Conservation (phyloP, 805 yeast genomes). For the Scheffersomyces ergatensis region DNA sequence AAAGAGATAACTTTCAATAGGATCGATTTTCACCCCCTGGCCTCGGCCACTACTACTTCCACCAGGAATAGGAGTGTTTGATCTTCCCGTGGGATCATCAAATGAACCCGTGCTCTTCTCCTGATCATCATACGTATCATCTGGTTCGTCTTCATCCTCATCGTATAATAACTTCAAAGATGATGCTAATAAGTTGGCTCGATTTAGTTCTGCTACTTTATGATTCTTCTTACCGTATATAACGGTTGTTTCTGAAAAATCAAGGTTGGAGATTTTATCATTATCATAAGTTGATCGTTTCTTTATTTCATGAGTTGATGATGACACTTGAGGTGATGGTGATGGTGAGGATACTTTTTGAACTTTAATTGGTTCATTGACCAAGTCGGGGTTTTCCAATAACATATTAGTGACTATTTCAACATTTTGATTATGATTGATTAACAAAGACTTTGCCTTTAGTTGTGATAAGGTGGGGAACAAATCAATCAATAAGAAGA, state of each 20-base stretch:
- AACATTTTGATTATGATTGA: slow-evolving; percentile 46
- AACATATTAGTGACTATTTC: slow-evolving; percentile 58
- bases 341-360: neutral
- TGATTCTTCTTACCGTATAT: slow-evolving; percentile 33
- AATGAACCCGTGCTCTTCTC: slow-evolving; percentile 37
- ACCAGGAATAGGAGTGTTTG: neutral
- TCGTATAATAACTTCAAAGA: slow-evolving; percentile 67
- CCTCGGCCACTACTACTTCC: too few species aligned
- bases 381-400: slow-evolving; percentile 58
- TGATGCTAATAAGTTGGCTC: slow-evolving; percentile 54
- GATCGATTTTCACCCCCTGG: slow-evolving; percentile 42
- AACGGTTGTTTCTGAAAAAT: slow-evolving; percentile 18
- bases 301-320: neutral
- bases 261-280: slow-evolving; percentile 26
- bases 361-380: slow-evolving; percentile 15
- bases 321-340: neutral
- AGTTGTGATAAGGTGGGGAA: slow-evolving; percentile 60
- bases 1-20: slow-evolving; percentile 57
- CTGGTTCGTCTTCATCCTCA: slow-evolving; percentile 82
- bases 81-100: slow-evolving; percentile 7
- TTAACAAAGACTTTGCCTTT: slow-evolving; percentile 49
- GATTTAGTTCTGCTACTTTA: slow-evolving; percentile 14
- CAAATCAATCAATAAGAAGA: slow-evolving; percentile 42
- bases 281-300: slow-evolving; percentile 22
- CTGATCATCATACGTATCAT: slow-evolving; percentile 65